A percentile compares a stretch with the other conserved stretches of the same genome.
These are phyloP conservation scores for Blastocystis sp. DNA, from an alignment of 352 stramenopile species.

Conservation along the genomic window DNA sequence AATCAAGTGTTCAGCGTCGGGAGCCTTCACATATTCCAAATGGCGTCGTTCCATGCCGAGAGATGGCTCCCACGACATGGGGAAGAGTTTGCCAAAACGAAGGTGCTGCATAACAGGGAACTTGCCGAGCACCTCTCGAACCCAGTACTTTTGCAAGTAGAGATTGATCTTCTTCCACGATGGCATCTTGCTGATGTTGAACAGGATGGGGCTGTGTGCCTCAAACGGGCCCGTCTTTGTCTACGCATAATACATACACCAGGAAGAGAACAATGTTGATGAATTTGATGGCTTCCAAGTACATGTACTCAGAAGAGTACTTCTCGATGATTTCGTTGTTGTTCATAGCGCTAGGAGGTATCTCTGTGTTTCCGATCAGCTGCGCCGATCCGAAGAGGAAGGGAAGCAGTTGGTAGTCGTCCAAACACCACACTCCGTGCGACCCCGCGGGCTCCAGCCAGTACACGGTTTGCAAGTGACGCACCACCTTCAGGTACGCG, in stretches of 20 bases:
- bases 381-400: conserved; percentile 97
- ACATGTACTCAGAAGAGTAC: conserved; percentile 84
- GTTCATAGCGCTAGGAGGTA: conserved; percentile 82
- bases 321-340: conserved; percentile 80
- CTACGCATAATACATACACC: neutral
- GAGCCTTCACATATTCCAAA: conserved; percentile 47
- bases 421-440: conserved; percentile 96
- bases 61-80: conserved; percentile 74
- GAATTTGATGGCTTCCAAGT: conserved; percentile 89
- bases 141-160: conserved; percentile 78
- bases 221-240: conserved; percentile 88
- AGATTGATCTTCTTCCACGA: conserved; percentile 89
- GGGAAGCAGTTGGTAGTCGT: conserved; percentile 97
- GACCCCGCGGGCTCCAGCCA: conserved; percentile 94
- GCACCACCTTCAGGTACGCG: conserved; percentile 90
- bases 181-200: conserved; percentile 86
- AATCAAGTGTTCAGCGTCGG: neutral
- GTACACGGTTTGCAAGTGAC: conserved; percentile 92
- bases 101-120: conserved; percentile 96
- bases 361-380: conserved; percentile 83
- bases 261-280: conserved; percentile 82
- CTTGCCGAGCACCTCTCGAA: conserved; percentile 96
- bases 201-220: conserved; percentile 90
- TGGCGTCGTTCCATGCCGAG: neutral
- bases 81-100: conserved; percentile 91